Evolutionary conservation across 2,329 filamentous ascomycete genomes (phyloP).

Genomic region (Cryphonectria parasitica): DNA sequence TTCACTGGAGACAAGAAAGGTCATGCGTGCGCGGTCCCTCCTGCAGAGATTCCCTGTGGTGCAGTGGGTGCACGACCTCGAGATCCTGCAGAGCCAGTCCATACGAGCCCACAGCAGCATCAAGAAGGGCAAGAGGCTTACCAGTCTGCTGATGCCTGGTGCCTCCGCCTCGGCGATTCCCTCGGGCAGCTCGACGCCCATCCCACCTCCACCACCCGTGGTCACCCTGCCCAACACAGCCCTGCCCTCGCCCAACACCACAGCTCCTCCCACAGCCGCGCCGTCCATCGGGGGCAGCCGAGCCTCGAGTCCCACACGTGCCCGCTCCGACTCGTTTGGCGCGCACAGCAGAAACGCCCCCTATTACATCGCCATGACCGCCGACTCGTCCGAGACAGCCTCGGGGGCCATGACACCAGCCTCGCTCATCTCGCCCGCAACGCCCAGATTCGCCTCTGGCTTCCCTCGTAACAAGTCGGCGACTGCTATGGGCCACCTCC

Average conservation of each 20-base stretch:
- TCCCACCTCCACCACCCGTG: slow-evolving; percentile 13
- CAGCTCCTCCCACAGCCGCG: slow-evolving; percentile 17
- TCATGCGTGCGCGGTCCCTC: slow-evolving; percentile 66
- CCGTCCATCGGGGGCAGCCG: slow-evolving; percentile 19
- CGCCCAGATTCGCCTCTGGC: not conserved
- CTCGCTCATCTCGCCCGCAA: not conserved
- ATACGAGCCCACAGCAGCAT: slow-evolving; percentile 43
- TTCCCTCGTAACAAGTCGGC: slow-evolving; percentile 5
- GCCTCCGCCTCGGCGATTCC: not conserved
- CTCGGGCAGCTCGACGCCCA: slow-evolving; percentile 11
- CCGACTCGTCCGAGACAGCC: slow-evolving; percentile 8
- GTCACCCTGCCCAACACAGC: slow-evolving; percentile 22
- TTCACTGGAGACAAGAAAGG: slow-evolving; percentile 55
- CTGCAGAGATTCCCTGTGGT: slow-evolving; percentile 68
- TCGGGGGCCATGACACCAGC: slow-evolving; percentile 17
- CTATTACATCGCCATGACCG: slow-evolving; percentile 7
- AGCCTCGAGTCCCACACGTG: slow-evolving; percentile 23
- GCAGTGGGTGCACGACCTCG: slow-evolving; percentile 67
- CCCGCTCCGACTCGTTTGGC: not conserved
- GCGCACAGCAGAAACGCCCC: slow-evolving; percentile 1
- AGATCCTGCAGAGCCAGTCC: slow-evolving; percentile 61
- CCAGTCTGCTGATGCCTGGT: slow-evolving; percentile 11
- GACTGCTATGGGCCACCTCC: slow-evolving; percentile 17
- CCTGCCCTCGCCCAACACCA: slow-evolving; percentile 3
- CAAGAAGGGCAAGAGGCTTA: slow-evolving; percentile 15